Evolutionary conservation across 2,329 filamentous ascomycete species (phyloP), one percentile per base, ranked within the genome.

Genomic region (Teratosphaeria gauchensis): DNA sequence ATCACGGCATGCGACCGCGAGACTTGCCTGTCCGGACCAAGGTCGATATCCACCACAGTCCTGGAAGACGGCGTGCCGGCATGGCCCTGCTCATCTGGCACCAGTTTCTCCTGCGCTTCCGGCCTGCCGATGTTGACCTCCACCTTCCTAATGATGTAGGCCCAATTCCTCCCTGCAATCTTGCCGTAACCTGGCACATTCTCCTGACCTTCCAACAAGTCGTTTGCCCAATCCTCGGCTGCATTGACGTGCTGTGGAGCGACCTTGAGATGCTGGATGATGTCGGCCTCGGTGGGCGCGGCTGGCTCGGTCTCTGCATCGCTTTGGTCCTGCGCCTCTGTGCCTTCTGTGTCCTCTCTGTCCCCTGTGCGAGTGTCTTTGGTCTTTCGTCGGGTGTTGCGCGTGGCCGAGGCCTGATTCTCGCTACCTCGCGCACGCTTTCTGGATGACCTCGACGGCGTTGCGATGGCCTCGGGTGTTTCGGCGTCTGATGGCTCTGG

Each of bases 141-240:
- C n/a, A 90, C 80, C 62, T 86, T 85, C 62, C 86, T 88, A 61
- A 92, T 84, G 70, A 90, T 92, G 73, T 87, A 94, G 9, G 89
- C 91, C 89, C 89, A 94, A 70, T 90, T 87, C 64, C 85, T 83
- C 16, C 88, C 89, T 21, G 88, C 85, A 61, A 94, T 86, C 76
- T 92, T 92, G 58, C 89, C 89, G 72, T 89, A 94, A 38, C 89
- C 89, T 6, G 76, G 74, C 33, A 77, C 75, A 65, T 76, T 66
- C 71, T 76, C 68, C 69, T 73, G 66, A 63, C 76, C 70, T 69
- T 75, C 74, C 54, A 80, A 75, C 53, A 79, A 69, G 58, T 79
- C 75, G 59, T 82, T 78, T 1, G 80, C 79, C 64, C 84, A 87
- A 53, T 81, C 75, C 48, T 85, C 68, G 1, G 78, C 72, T n/a